phyloP scores from a whole-genome alignment of 2,329 filamentous ascomycete species.

The Verticillium nubilum region DNA sequence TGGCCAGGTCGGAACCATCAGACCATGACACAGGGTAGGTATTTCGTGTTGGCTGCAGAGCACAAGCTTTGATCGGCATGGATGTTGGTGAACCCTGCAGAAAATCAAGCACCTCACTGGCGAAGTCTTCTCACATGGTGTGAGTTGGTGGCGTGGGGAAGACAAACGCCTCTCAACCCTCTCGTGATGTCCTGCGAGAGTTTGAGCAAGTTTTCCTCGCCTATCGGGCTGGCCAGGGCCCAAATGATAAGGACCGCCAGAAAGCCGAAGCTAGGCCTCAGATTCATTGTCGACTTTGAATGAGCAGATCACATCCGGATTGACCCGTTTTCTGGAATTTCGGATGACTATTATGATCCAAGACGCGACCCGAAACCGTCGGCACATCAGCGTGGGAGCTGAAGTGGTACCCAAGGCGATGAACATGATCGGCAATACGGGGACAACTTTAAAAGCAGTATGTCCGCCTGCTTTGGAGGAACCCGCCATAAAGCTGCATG shows the following conservation, averaged over 20 bases:
- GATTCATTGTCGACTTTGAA: background rate
- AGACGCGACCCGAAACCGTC: too few species aligned
- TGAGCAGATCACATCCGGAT: background rate
- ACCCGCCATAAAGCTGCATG: too few species aligned
- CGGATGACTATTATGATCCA: too few species aligned
- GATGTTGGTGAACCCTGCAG: background rate
- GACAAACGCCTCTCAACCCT: background rate
- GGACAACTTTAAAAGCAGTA: too few species aligned
- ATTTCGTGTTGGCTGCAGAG: background rate
- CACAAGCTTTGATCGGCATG: background rate
- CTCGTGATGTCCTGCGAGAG: background rate
- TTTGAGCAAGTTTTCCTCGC: conserved; percentile 3
- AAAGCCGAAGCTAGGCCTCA: background rate
- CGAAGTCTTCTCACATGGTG: background rate
- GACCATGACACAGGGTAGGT: background rate
- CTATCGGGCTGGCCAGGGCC: background rate
- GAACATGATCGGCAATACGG: too few species aligned
- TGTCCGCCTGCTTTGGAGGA: too few species aligned
- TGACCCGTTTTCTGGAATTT: too few species aligned
- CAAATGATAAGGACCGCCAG: background rate
- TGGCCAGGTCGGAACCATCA: background rate
- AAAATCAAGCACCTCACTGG: background rate
- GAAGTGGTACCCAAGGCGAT: too few species aligned
- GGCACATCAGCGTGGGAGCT: too few species aligned
- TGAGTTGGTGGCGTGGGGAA: background rate